Evolutionary conservation across 192 early-diverging fungal species (phyloP).

Genomic region (Linnemannia exigua): DNA sequence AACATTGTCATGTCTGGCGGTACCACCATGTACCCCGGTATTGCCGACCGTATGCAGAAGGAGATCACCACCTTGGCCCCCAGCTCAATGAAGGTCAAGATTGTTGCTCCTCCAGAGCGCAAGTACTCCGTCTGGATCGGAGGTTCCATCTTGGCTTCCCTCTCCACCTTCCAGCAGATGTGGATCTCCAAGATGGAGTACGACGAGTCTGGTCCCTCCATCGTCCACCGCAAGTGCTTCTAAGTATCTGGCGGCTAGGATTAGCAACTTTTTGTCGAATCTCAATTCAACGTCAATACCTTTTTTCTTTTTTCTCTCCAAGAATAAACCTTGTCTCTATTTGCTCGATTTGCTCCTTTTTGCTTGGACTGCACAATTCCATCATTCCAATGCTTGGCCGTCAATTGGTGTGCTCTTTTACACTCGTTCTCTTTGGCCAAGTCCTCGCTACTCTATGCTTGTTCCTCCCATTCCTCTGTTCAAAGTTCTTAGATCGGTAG

Average conservation of each 20-base stretch:
- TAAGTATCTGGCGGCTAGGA: conserved; percentile 57
- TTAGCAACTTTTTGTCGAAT: conserved; percentile 3
- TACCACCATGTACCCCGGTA: conserved; percentile 98
- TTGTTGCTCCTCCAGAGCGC: conserved; percentile 98
- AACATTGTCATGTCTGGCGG: conserved; percentile 98
- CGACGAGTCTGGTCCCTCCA: conserved; percentile 97
- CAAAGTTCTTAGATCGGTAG: too few relatives aligned
- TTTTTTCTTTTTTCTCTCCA: conserved; percentile 8
- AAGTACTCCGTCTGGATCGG: conserved; percentile 99
- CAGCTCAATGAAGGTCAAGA: conserved; percentile 97
- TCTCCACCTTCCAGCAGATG: conserved; percentile 99
- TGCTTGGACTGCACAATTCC: neutral
- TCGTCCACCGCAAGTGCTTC: conserved; percentile 99
- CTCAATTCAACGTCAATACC: conserved; percentile 6
- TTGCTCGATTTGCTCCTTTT: neutral
- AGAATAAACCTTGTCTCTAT: conserved; percentile 7
- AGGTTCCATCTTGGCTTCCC: conserved; percentile 96
- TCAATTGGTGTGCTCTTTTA: neutral
- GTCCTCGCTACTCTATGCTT: too few relatives aligned
- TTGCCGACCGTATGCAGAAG: conserved; percentile 98
- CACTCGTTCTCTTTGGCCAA: too few relatives aligned
- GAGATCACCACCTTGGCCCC: conserved; percentile 97
- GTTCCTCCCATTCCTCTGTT: too few relatives aligned
- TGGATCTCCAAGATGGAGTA: conserved; percentile 99
- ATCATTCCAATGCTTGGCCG: neutral